Evolutionary conservation across 2,329 filamentous ascomycete species (phyloP).

Genomic region (Fusarium protoensiforme): DNA sequence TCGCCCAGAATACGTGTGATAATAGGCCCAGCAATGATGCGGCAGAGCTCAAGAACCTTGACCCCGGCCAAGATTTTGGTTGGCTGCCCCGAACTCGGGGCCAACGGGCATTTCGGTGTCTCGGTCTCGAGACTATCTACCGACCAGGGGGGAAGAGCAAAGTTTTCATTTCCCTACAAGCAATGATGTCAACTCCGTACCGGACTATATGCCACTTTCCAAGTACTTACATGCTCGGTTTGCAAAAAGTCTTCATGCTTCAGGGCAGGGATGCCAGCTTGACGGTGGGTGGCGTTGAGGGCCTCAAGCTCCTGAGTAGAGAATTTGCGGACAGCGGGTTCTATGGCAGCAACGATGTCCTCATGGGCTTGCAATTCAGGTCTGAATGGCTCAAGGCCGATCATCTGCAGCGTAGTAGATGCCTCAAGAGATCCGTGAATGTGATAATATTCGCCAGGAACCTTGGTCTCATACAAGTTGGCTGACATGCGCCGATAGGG

Average conservation of each 20-base stretch:
- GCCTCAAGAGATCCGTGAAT: constrained; percentile 81
- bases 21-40: constrained; percentile 80
- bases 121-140: constrained; percentile 61
- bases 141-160: constrained; percentile 57
- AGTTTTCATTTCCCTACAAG: constrained; percentile 57
- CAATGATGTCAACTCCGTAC: background rate
- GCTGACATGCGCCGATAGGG: constrained; percentile 78
- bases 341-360: constrained; percentile 69
- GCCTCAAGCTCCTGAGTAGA: constrained; percentile 66
- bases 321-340: constrained; percentile 66
- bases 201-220: background rate
- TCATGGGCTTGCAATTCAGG: constrained; percentile 71
- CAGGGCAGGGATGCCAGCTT: constrained; percentile 70
- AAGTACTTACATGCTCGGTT: constrained; percentile 55
- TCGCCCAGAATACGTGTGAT: constrained; percentile 78
- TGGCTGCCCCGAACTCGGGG: constrained; percentile 14
- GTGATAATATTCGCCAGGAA: constrained; percentile 76
- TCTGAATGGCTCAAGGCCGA: constrained; percentile 71
- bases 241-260: constrained; percentile 69
- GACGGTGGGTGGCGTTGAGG: constrained; percentile 64
- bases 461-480: constrained; percentile 76
- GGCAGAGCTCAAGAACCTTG: constrained; percentile 79
- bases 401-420: constrained; percentile 75
- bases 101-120: constrained; percentile 60
- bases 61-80: constrained; percentile 65